Percentiles rank a stretch among this genome's conserved stretches.
phyloP scores from a whole-genome alignment of 129 eudicot genomes.

The Flaveria ramosissima region DNA sequence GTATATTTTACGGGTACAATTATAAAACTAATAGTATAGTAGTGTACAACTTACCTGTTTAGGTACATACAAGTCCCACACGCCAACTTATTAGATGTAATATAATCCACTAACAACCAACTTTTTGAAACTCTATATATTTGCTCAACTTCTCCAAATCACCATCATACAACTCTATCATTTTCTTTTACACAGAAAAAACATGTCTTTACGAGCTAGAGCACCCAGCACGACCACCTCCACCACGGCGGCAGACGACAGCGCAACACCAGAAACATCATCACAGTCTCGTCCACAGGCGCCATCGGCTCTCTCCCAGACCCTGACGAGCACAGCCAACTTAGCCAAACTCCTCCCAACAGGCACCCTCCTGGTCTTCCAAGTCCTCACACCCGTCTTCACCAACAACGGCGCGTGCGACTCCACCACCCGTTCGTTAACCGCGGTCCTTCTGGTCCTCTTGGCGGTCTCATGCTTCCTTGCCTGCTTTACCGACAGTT shows the following conservation, averaged over 20 bases:
- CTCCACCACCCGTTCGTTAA: constrained; percentile 55
- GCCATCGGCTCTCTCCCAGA: constrained; percentile 39
- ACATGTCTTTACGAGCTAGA: constrained; percentile 39
- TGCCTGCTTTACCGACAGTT: constrained; percentile 71
- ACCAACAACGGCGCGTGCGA: constrained; percentile 76
- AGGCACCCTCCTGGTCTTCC: constrained; percentile 75
- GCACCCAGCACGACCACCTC: constrained; percentile 17
- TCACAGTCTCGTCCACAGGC: constrained; percentile 16
- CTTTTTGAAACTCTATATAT: constrained; percentile 31
- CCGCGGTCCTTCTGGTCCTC: constrained; percentile 45
- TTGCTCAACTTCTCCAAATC: not conserved
- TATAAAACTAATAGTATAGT: not conserved
- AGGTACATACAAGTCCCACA: constrained; percentile 39
- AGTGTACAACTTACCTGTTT: not conserved
- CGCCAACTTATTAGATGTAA: constrained; percentile 19
- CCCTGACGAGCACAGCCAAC: constrained; percentile 63
- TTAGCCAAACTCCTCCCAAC: constrained; percentile 81
- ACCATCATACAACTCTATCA: not conserved
- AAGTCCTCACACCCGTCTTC: constrained; percentile 68
- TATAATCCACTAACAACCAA: constrained; percentile 1
- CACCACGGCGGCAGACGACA: not conserved
- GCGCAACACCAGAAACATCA: constrained; percentile 10
- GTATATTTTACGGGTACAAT: not conserved
- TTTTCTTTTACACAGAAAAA: not conserved
- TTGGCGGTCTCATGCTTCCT: constrained; percentile 63